Conservation (phyloP, 176 grass and related monocot genomes). For the Leersia perrieri region DNA sequence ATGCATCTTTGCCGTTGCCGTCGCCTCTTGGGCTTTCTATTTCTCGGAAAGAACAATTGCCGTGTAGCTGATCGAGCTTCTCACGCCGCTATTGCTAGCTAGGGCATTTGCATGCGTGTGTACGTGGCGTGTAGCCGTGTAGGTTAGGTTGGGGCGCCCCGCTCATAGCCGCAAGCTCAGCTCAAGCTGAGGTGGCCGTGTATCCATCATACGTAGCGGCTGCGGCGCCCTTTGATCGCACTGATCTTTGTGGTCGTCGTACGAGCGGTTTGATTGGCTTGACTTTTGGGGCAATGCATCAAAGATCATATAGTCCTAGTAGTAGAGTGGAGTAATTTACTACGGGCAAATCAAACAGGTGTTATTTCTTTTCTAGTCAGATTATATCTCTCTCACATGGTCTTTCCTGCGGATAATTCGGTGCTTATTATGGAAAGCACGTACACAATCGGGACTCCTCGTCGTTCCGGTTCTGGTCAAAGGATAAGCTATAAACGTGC, state of each 20-base stretch:
- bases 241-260: neutral
- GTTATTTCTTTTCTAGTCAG: neutral
- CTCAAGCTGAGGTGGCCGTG: neutral
- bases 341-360: neutral
- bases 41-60: constrained; percentile 31
- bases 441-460: neutral
- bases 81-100: neutral
- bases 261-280: neutral
- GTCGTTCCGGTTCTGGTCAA: neutral
- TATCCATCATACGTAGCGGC: neutral
- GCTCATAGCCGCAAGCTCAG: neutral
- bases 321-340: too few species aligned
- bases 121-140: neutral
- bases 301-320: neutral
- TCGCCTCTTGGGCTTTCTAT: neutral
- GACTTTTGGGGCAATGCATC: neutral
- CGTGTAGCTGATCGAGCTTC: neutral
- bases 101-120: neutral
- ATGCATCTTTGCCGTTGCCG: constrained; percentile 10
- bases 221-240: too few species aligned
- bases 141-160: neutral
- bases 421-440: constrained; percentile 10
- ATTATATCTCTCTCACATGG: neutral
- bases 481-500: neutral
- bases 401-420: neutral